Evolutionary conservation across 1,139 yeast genomes (phyloP).

Genomic region (Saccharomycopsis hybrid): DNA sequence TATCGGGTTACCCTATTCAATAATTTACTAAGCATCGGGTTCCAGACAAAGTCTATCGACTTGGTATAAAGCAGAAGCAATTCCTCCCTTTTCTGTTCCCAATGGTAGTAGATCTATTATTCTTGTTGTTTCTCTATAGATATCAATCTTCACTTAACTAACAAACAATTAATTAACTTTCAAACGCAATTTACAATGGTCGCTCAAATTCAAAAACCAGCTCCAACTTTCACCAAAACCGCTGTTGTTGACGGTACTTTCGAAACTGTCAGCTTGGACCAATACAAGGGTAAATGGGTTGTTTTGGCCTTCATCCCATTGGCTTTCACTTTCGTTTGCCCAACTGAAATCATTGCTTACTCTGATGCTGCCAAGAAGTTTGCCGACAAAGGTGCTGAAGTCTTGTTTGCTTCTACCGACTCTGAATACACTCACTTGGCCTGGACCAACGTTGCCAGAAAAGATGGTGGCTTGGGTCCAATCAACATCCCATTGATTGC

Average conservation of each 20-base stretch:
- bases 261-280: slow-evolving; percentile 89
- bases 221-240: slow-evolving; percentile 92
- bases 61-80: too few species aligned
- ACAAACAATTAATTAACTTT: too few species aligned
- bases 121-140: too few species aligned
- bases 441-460: slow-evolving; percentile 95
- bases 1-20: too few species aligned
- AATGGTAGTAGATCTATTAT: too few species aligned
- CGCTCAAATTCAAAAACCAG: slow-evolving; percentile 87
- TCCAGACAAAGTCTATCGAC: too few species aligned
- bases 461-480: slow-evolving; percentile 97
- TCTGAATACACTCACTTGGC: slow-evolving; percentile 96
- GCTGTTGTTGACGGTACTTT: slow-evolving; percentile 95
- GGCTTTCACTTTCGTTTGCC: slow-evolving; percentile 99
- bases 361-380: slow-evolving; percentile 91
- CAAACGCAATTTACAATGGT: slow-evolving; percentile 45
- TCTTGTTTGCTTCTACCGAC: slow-evolving; percentile 95
- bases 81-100: too few species aligned
- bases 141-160: too few species aligned
- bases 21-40: too few species aligned
- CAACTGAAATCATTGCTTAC: slow-evolving; percentile 98
- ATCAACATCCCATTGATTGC: slow-evolving; percentile 91
- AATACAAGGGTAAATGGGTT: slow-evolving; percentile 97
- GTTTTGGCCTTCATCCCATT: slow-evolving; percentile 93
- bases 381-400: slow-evolving; percentile 78